Evolutionary conservation across 352 stramenopile species (phyloP).

Genomic region (Globisporangium camurandrum): DNA sequence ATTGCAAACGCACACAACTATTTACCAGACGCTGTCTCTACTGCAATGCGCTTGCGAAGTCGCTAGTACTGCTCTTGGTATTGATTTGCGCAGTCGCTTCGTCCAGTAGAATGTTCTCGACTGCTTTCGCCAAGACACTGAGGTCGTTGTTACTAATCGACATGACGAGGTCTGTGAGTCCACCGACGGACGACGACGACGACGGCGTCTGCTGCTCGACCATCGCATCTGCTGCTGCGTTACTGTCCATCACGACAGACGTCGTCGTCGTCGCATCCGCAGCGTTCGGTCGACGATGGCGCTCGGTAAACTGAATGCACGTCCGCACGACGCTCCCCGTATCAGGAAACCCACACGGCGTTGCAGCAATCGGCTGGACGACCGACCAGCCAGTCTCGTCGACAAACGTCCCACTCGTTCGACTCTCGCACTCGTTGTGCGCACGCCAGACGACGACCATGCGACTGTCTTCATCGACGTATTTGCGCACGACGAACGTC

Average conservation of each 20-base stretch:
- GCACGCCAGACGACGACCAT: slow-evolving; percentile 12
- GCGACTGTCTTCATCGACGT: slow-evolving; percentile 6
- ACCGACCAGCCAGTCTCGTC: slow-evolving; percentile 10
- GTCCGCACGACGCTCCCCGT: slow-evolving; percentile 4
- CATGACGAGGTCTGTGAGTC: neutral
- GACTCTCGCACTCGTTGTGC: neutral
- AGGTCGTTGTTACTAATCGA: slow-evolving; percentile 4
- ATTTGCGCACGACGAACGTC: slow-evolving; percentile 12
- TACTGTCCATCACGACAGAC: neutral
- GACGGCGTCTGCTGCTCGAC: too few relatives aligned
- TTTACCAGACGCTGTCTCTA: neutral
- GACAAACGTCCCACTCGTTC: neutral
- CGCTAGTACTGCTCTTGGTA: neutral
- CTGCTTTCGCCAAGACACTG: neutral
- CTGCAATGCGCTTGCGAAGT: neutral
- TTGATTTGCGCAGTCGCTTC: neutral
- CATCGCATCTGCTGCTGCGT: neutral
- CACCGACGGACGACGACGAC: neutral
- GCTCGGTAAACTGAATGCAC: slow-evolving; percentile 4
- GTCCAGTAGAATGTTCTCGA: slow-evolving; percentile 7
- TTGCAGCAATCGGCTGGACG: neutral
- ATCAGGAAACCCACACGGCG: neutral
- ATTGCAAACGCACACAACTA: neutral
- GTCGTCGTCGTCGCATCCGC: neutral
- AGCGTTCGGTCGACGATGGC: too few relatives aligned